Evolutionary conservation across 2,329 filamentous ascomycete genomes (phyloP).

Genomic region (Cladosporium oxysporum): DNA sequence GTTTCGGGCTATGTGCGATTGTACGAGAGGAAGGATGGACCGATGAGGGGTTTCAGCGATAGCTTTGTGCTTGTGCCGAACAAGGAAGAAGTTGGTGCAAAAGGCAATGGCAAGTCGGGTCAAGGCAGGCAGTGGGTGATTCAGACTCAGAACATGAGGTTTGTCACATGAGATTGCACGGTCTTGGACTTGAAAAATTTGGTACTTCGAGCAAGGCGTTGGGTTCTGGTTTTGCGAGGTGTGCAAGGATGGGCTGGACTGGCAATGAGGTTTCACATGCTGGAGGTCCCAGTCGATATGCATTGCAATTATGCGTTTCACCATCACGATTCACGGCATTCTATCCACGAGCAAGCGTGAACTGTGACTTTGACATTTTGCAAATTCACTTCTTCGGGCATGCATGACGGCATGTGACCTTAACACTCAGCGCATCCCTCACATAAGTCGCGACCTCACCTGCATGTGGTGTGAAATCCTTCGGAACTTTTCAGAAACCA

Average conservation of each 20-base stretch:
- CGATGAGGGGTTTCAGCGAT: slow-evolving; percentile 73
- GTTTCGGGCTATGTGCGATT: slow-evolving; percentile 73
- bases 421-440: not conserved
- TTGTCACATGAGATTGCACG: slow-evolving; percentile 39
- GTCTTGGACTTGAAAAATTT: not conserved
- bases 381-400: not conserved
- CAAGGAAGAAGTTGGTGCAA: slow-evolving; percentile 36
- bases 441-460: not conserved
- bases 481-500: not conserved
- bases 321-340: not conserved
- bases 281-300: not conserved
- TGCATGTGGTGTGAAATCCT: not conserved
- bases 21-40: slow-evolving; percentile 59
- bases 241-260: not conserved
- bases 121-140: slow-evolving; percentile 42
- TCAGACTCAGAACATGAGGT: slow-evolving; percentile 46
- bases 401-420: not conserved
- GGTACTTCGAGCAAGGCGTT: slow-evolving; percentile 18
- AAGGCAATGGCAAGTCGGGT: slow-evolving; percentile 35
- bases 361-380: not conserved
- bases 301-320: not conserved
- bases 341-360: not conserved
- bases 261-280: not conserved
- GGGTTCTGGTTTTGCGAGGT: not conserved
- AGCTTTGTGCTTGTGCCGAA: slow-evolving; percentile 75